Conservation (phyloP, 2,329 filamentous ascomycete genomes). For the Spiromastix sp. region DNA sequence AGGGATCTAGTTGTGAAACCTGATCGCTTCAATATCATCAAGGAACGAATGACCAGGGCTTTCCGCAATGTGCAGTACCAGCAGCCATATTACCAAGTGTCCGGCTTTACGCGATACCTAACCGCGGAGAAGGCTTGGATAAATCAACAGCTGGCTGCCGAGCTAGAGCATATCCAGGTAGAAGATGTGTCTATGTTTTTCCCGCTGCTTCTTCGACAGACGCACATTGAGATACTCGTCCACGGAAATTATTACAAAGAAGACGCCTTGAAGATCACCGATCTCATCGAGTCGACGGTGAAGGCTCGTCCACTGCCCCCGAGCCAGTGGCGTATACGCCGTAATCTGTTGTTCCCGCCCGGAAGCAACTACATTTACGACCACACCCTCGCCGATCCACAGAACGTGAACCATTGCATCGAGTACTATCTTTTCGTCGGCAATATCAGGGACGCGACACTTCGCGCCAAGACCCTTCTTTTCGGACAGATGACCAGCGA, state of each 20-base stretch:
- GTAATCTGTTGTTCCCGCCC: slow-evolving; percentile 65
- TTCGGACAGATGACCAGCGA: slow-evolving; percentile 87
- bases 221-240: slow-evolving; percentile 77
- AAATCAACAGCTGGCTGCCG: slow-evolving; percentile 67
- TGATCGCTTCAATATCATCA: slow-evolving; percentile 86
- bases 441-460: slow-evolving; percentile 53
- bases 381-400: slow-evolving; percentile 69
- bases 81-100: slow-evolving; percentile 81
- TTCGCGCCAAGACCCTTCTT: slow-evolving; percentile 68
- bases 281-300: slow-evolving; percentile 68
- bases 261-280: slow-evolving; percentile 75
- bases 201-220: slow-evolving; percentile 67
- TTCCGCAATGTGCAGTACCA: slow-evolving; percentile 82
- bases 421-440: slow-evolving; percentile 68
- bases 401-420: slow-evolving; percentile 80
- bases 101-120: slow-evolving; percentile 72
- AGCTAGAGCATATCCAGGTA: slow-evolving; percentile 62
- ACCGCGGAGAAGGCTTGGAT: slow-evolving; percentile 66
- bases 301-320: slow-evolving; percentile 63
- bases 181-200: slow-evolving; percentile 69
- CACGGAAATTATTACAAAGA: slow-evolving; percentile 94
- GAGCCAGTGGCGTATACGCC: slow-evolving; percentile 67
- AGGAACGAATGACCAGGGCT: slow-evolving; percentile 66
- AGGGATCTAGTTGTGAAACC: slow-evolving; percentile 71
- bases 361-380: slow-evolving; percentile 79